phyloP scores from a whole-genome alignment of 495 filamentous ascomycete species.

The Annulohypoxylon maeteangense region DNA sequence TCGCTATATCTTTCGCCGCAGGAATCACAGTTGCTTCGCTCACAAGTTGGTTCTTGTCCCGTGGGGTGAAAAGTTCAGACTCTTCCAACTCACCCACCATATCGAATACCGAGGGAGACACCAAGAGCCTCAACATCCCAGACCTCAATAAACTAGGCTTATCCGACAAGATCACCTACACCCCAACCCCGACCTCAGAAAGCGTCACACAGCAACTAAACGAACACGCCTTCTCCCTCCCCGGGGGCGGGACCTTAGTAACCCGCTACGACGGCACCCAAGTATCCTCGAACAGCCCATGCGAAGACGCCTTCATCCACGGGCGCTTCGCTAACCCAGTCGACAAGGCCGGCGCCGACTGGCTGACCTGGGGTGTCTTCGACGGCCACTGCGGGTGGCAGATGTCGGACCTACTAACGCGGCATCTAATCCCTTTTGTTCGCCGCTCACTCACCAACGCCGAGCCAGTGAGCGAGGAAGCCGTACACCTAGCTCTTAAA shows the following conservation, averaged over 20 bases:
- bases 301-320: slow-evolving; percentile 62
- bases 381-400: slow-evolving; percentile 64
- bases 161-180: slow-evolving; percentile 40
- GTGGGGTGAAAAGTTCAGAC: background rate
- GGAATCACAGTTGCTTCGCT: slow-evolving; percentile 25
- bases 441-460: slow-evolving; percentile 47
- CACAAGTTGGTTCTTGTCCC: slow-evolving; percentile 22
- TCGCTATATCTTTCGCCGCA: slow-evolving; percentile 31
- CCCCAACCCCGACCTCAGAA: slow-evolving; percentile 36
- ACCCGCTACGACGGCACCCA: slow-evolving; percentile 59
- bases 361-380: slow-evolving; percentile 59
- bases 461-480: slow-evolving; percentile 41
- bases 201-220: slow-evolving; percentile 46
- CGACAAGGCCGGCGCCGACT: slow-evolving; percentile 47
- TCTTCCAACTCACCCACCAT: background rate
- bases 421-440: slow-evolving; percentile 57
- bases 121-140: slow-evolving; percentile 19
- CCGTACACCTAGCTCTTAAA: slow-evolving; percentile 56
- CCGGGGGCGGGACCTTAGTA: slow-evolving; percentile 47
- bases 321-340: slow-evolving; percentile 56
- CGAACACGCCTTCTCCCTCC: slow-evolving; percentile 46
- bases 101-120: background rate
- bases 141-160: slow-evolving; percentile 42
- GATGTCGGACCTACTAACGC: slow-evolving; percentile 55
- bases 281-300: slow-evolving; percentile 57